Percentiles rank a stretch among this genome's conserved stretches.
Evolutionary conservation across 768 basidiomycete genomes (phyloP).

Genomic region (Lactarius deliciosus): DNA sequence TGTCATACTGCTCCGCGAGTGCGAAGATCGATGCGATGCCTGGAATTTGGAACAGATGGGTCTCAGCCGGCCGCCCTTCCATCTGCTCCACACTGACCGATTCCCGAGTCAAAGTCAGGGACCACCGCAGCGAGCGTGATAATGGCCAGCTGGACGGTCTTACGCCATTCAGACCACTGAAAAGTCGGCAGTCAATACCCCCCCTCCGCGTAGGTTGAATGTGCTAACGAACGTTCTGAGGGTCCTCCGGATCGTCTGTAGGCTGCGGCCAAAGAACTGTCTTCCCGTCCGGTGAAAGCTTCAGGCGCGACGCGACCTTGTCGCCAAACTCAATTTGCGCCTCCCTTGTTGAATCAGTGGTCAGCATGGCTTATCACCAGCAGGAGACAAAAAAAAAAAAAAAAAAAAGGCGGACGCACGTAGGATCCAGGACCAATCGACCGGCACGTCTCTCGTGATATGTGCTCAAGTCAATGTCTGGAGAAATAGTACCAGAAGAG

Average conservation of each 20-base stretch:
- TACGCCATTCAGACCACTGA: conserved; percentile 54
- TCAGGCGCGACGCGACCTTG: conserved; percentile 51
- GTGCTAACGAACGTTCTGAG: conserved; percentile 51
- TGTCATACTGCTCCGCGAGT: conserved; percentile 54
- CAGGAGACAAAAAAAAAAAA: not conserved
- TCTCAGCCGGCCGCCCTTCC: not conserved
- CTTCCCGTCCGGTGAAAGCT: conserved; percentile 55
- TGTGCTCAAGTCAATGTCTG: conserved; percentile 37
- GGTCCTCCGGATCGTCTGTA: conserved; percentile 58
- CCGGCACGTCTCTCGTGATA: conserved; percentile 60
- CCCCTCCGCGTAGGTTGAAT: not conserved
- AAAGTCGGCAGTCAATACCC: conserved; percentile 24
- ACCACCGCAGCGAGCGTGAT: conserved; percentile 64
- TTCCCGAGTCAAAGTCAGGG: conserved; percentile 66
- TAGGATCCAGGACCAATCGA: conserved; percentile 59
- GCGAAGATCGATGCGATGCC: conserved; percentile 64
- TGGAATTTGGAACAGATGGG: conserved; percentile 27
- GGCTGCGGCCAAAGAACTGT: conserved; percentile 73
- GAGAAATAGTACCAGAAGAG: not conserved
- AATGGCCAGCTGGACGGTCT: conserved; percentile 56
- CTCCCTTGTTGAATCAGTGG: conserved; percentile 43
- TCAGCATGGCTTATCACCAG: not conserved
- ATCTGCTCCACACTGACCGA: conserved; percentile 42
- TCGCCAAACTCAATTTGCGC: conserved; percentile 63
- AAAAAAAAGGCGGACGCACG: conserved; percentile 39